phyloP scores from a whole-genome alignment of 345 rosid species.

The Linum lewisii region DNA sequence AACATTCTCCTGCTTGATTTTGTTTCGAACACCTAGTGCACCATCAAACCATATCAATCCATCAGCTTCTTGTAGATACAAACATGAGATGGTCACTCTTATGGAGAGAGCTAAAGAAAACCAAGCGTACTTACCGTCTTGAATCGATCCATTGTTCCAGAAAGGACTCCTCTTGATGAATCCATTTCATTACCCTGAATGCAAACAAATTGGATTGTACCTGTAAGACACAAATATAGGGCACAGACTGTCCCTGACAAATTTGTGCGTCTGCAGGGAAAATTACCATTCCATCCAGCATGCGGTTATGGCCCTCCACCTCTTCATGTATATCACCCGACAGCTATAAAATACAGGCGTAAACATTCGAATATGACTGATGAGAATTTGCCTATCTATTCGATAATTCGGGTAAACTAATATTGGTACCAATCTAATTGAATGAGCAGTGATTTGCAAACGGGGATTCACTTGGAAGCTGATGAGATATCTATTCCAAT shows the following conservation, averaged over 20 bases:
- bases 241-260: neutral
- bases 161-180: conserved; percentile 76
- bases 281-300: conserved; percentile 81
- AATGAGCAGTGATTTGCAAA: too few species aligned
- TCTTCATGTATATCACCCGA: conserved; percentile 89
- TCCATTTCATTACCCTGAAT: conserved; percentile 92
- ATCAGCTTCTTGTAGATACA: conserved; percentile 3
- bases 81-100: neutral
- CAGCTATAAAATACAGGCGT: conserved; percentile 31
- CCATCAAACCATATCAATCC: conserved; percentile 2
- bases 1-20: conserved; percentile 87
- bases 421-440: too few species aligned
- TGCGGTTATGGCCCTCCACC: conserved; percentile 71
- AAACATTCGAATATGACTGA: too few species aligned
- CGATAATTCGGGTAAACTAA: too few species aligned
- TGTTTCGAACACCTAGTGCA: conserved; percentile 69
- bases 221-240: neutral
- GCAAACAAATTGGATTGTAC: conserved; percentile 5
- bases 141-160: conserved; percentile 93
- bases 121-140: conserved; percentile 48
- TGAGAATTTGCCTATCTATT: too few species aligned
- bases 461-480: too few species aligned
- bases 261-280: neutral
- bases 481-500: neutral
- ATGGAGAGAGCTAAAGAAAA: too few species aligned